phyloP scores from a whole-genome alignment of 768 basidiomycete species.

The Rhizopogon sp. region DNA sequence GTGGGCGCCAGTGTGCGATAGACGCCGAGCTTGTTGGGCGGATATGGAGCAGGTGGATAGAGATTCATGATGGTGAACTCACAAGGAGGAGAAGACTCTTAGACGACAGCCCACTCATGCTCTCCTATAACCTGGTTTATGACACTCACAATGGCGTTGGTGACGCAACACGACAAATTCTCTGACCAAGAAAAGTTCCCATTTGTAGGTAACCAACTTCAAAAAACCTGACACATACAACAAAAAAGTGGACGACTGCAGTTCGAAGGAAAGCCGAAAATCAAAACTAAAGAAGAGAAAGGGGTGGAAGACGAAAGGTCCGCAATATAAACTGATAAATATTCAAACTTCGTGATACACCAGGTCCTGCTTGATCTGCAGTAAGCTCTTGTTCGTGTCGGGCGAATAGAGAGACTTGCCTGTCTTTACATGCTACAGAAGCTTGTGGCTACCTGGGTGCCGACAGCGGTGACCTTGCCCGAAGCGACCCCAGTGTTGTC shows the following conservation, averaged over 20 bases:
- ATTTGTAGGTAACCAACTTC: background rate
- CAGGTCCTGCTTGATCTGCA: background rate
- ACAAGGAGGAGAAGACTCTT: no score
- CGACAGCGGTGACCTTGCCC: conserved; percentile 41
- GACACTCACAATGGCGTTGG: background rate
- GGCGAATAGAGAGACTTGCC: background rate
- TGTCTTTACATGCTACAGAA: conserved; percentile 40
- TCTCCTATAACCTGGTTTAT: background rate
- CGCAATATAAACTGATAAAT: background rate
- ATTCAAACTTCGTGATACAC: background rate
- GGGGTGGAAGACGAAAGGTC: background rate
- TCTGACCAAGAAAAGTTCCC: background rate
- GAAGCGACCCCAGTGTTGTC: conserved; percentile 36
- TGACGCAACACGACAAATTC: background rate
- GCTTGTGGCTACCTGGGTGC: conserved; percentile 37
- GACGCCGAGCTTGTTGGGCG: conserved; percentile 29
- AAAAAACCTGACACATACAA: no score
- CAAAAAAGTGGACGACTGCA: no score
- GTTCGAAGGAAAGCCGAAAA: background rate
- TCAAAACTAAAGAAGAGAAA: background rate
- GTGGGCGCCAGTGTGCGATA: conserved; percentile 36
- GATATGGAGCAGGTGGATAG: conserved; percentile 14
- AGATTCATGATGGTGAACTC: background rate
- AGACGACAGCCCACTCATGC: background rate
- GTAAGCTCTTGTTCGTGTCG: background rate